Percentiles rank a stretch among this genome's conserved stretches.
These are phyloP conservation scores for Hypoxylon sp. DNA, from an alignment of 2,329 filamentous ascomycete genomes.

Conservation along the genomic window DNA sequence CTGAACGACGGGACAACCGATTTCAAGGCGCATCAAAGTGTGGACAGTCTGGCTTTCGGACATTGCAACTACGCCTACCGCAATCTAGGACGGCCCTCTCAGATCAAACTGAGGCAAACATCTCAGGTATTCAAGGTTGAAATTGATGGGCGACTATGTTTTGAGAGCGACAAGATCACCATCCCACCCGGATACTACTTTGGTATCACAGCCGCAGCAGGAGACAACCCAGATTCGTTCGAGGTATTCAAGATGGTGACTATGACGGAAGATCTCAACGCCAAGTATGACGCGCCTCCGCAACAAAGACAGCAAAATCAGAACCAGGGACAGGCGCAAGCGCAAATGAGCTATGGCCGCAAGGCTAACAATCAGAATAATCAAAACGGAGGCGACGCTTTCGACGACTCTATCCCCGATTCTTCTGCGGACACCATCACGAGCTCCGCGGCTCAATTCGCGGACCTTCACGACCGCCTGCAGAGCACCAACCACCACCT, in stretches of 20 bases:
- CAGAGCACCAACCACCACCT: constrained; percentile 81
- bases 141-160: constrained; percentile 85
- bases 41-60: constrained; percentile 91
- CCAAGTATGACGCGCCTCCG: constrained; percentile 53
- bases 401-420: constrained; percentile 64
- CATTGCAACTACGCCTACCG: constrained; percentile 93
- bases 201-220: constrained; percentile 88
- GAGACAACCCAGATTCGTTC: constrained; percentile 93
- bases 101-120: constrained; percentile 80
- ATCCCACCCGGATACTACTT: constrained; percentile 87
- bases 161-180: constrained; percentile 83
- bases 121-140: constrained; percentile 79
- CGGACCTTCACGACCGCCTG: constrained; percentile 87
- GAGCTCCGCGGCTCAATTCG: constrained; percentile 76
- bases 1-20: constrained; percentile 91
- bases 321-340: constrained; percentile 54
- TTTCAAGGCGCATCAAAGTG: constrained; percentile 80
- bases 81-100: constrained; percentile 88
- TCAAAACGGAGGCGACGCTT: constrained; percentile 51
- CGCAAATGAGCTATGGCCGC: constrained; percentile 50
- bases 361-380: constrained; percentile 46
- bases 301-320: constrained; percentile 55
- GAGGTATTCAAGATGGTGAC: constrained; percentile 91
- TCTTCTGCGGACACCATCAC: constrained; percentile 63
- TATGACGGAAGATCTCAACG: constrained; percentile 67